Evolutionary conservation across 805 yeast genomes (phyloP), one percentile per base, ranked within the genome.

Genomic region (Saccharomycopsis oosterbeekiorum): DNA sequence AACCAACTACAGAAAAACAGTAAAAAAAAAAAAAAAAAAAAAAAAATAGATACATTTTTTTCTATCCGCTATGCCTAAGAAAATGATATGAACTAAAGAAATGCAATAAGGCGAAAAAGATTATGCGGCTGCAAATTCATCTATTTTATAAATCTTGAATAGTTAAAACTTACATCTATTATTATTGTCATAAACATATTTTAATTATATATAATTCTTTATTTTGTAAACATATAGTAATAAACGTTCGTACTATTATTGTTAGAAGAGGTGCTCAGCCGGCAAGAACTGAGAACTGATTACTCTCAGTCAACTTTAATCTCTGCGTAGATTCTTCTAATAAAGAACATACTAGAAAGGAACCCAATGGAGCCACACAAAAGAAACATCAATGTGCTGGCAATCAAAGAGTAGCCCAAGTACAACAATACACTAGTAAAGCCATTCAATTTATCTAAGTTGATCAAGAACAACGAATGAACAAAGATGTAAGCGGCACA

Each of bases 281-380:
- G 41, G 15, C 5, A 37, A 37, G 41, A 37, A 4, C 41, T 5
- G 12, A 10, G 12, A 37, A 10, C 15, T 14, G 15, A 17, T 24
- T 39, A 29, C 26, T 68, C 72, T 68, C 72, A 87, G 66, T 94
- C 98, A 56, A 92, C 86, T 75, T 92, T 93, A 69, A 94, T 88
- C 62, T 91, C 85, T 14, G 87, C 78, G 71, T 90, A 94, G 63
- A 94, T 91, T 68, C 76, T 84, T 71, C 89, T 80, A 58, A 90
- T 85, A 70, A 94, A 88, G 70, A 83, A 73, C 74, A 89, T 79
- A 66, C 85, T 81, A 65, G 91, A 81, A 55, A 89, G 64, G 75
- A 89, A 89, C 1, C 98, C 98, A 67, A 91, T 80, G 2, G 97
- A 75, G 50, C 97, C 98, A 66, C 97, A 89, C 50, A 90, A 80